Evolutionary conservation across 768 basidiomycete genomes (phyloP), one percentile per base, ranked within the genome.

Genomic region (Hysterangium stoloniferum): DNA sequence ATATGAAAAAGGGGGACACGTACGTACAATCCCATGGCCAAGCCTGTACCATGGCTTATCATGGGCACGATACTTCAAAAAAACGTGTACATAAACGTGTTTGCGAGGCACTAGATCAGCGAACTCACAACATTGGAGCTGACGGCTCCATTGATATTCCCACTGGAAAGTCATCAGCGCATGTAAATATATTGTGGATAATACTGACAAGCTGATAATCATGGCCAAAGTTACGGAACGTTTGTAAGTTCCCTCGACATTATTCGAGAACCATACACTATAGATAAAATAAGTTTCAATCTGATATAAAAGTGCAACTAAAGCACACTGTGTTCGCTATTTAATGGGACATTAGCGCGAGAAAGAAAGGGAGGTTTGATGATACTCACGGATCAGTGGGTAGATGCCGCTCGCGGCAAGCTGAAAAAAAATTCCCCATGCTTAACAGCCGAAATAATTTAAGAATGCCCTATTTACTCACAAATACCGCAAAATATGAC

Each of bases 141-240:
- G 35, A 88, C 78, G n/a, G 81, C 83, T 17, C 84, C 84, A 59
- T 85, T 84, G 45, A 86, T 67, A 61, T 86, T 86, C 6, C 83
- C 84, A 56, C 80, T 83, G 50, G 20, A 25, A 48, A 9, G 17
- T 35, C 27, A 34, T 37, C 13, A 29, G 15, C 15, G 33, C 6
- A 41, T 42, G 44, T n/a, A 17, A 22, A 15, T 9, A 29, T 20
- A 47, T 19, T 31, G n/a, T 29, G 25, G 5, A 34, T 33, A 11
- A n/a, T 24, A 62, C 77, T 57, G 52, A 80, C 79, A 77, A 76
- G 57, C 76, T 72, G 55, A 84, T 82, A 3, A 79, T 72, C 81
- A 85, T 82, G 4, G 76, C 84, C 45, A 86, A 66, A 1, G 80
- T 70, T 6, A 86, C 81, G 56, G 79, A 79, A 34, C 85, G 81